phyloP scores from a whole-genome alignment of 495 filamentous ascomycete genomes.

The Penicillium atrosanguineum region DNA sequence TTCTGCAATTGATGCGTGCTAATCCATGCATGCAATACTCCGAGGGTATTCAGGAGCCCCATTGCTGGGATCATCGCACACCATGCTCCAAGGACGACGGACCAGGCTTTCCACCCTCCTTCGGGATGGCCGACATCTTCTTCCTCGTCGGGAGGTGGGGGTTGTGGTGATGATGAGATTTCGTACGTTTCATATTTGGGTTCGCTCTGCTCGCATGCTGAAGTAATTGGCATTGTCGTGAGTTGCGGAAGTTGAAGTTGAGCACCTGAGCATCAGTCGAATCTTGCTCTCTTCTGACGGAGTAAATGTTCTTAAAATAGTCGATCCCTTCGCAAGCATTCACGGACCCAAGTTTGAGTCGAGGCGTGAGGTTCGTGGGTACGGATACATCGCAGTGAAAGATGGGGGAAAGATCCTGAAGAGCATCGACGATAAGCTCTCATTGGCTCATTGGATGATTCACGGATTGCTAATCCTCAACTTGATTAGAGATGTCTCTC shows the following conservation, averaged over 20 bases:
- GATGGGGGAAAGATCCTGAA: background rate
- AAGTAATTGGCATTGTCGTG: background rate
- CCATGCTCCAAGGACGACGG: conserved; percentile 63
- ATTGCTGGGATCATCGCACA: conserved; percentile 60
- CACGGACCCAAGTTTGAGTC: background rate
- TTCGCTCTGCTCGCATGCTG: background rate
- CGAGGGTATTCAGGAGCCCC: conserved; percentile 67
- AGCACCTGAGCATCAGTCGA: too few relatives aligned
- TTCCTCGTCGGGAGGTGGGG: conserved; percentile 21
- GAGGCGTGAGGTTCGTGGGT: background rate
- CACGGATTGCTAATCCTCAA: background rate
- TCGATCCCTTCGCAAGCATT: background rate
- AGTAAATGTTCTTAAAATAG: too few relatives aligned
- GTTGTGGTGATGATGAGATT: background rate
- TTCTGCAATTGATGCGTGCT: conserved; percentile 53
- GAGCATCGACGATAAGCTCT: background rate
- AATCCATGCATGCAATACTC: conserved; percentile 57
- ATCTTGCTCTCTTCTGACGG: too few relatives aligned
- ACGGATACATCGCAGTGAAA: too few relatives aligned
- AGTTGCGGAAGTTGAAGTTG: too few relatives aligned
- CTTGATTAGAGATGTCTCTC: background rate
- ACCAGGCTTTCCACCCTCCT: conserved; percentile 64
- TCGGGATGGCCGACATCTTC: conserved; percentile 64
- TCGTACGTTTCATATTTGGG: too few relatives aligned
- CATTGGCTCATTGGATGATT: background rate